A percentile compares a stretch with the other conserved stretches of the same genome.
phyloP scores from a whole-genome alignment of 495 filamentous ascomycete species.

The Trichodelitschia bisporula region DNA sequence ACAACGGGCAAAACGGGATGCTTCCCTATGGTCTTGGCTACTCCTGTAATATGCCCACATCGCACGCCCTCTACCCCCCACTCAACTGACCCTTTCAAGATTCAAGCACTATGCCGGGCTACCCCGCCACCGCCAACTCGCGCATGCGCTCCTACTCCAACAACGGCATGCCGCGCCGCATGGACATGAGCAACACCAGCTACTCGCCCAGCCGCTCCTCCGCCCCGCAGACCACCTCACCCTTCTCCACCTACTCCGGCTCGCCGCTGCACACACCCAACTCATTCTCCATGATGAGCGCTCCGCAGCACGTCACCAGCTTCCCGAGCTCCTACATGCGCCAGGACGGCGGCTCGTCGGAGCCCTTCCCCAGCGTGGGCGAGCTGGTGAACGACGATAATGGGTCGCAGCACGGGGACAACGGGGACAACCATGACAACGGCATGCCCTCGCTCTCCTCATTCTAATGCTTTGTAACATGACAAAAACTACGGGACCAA shows the following conservation, averaged over 20 bases:
- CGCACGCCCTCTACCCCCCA: not conserved
- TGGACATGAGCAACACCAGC: slow-evolving; percentile 11
- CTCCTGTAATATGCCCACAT: slow-evolving; percentile 11
- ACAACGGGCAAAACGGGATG: not conserved
- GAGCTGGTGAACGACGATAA: too few relatives aligned
- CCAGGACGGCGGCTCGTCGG: slow-evolving; percentile 10
- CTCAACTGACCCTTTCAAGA: slow-evolving; percentile 1
- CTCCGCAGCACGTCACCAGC: slow-evolving; percentile 12
- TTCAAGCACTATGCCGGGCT: too few relatives aligned
- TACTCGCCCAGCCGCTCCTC: slow-evolving; percentile 9
- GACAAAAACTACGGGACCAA: too few relatives aligned
- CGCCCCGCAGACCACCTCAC: slow-evolving; percentile 12
- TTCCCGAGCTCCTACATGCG: slow-evolving; percentile 13
- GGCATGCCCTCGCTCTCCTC: too few relatives aligned
- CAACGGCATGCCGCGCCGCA: slow-evolving; percentile 11
- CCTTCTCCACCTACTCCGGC: slow-evolving; percentile 10
- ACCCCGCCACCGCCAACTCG: slow-evolving; percentile 9
- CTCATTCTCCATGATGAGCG: slow-evolving; percentile 10
- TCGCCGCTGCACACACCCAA: slow-evolving; percentile 11
- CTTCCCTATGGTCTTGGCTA: slow-evolving; percentile 15
- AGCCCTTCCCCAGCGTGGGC: too few relatives aligned
- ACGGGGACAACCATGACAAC: too few relatives aligned
- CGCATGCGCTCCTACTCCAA: slow-evolving; percentile 13
- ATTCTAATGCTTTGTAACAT: too few relatives aligned
- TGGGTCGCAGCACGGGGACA: too few relatives aligned